Conservation (phyloP, 352 stramenopile species). For the Globisporangium nodosum region DNA sequence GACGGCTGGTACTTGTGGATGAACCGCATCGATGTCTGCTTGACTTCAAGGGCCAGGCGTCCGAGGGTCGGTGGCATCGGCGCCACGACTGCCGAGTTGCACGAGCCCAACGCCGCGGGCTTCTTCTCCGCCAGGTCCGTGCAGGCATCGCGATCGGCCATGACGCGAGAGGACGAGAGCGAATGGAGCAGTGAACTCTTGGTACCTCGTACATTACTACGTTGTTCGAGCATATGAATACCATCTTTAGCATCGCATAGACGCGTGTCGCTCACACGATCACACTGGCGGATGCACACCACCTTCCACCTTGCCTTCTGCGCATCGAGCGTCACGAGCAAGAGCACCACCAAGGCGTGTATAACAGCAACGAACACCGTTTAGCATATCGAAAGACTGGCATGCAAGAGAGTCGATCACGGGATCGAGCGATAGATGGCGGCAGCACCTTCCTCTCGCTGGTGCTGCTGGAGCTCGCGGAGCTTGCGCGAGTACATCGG, state of each 20-base stretch:
- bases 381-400: not conserved
- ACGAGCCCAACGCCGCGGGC: not conserved
- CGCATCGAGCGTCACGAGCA: not conserved
- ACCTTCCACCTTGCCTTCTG: too few relatives aligned
- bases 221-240: too few relatives aligned
- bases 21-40: not conserved
- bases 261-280: too few relatives aligned
- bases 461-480: slow-evolving; percentile 15
- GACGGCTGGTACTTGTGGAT: not conserved
- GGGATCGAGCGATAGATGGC: slow-evolving; percentile 28
- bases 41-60: not conserved
- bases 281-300: too few relatives aligned
- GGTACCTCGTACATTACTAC: too few relatives aligned
- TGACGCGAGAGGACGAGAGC: too few relatives aligned
- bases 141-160: too few relatives aligned
- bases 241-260: too few relatives aligned
- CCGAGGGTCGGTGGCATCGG: not conserved
- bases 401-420: not conserved
- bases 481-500: slow-evolving; percentile 53
- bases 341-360: not conserved
- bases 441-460: slow-evolving; percentile 7
- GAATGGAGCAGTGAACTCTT: too few relatives aligned
- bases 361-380: not conserved
- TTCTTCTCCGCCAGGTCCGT: not conserved
- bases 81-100: not conserved